Base-by-base conservation (phyloP, 345 rosid genomes). In the Geranium rotundifolium region DNA sequence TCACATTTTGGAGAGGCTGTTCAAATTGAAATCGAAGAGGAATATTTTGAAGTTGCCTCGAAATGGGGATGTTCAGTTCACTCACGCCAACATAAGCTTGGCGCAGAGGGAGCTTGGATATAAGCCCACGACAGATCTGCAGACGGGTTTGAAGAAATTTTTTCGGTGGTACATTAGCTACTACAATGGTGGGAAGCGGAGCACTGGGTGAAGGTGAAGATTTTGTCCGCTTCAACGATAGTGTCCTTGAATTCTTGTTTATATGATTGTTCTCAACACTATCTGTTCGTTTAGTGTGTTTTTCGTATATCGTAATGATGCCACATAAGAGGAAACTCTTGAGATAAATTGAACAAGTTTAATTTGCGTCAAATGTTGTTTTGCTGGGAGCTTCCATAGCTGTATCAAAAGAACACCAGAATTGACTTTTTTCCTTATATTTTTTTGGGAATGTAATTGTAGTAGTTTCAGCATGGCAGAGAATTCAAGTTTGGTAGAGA, bases 61-160 rank as follows among this genome's bases (percentile, higher is more conserved):
- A 63, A 91, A 91, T 73, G 96, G 98, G 15, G 96, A 89, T 75
- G 98, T 91, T 73, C 95, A 73, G 19, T 89, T 76, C 64, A 92
- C 96, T 50, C 98, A 92, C 74, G 98, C 96, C 0, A 92, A 92
- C 65, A 89, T 89, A 63, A 92, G 98, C 71, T 80, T 46, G 57
- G 96, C 98, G 17, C 78, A 80, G 66, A 76, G 75, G 68, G 87
- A 92, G 80, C 81, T 92, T 27, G 85, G 93, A 46, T 92, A 92
- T 75, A 87, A 81, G 72, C 95, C 98, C 5, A 80, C 89, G 14
- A 89, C 95, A 4, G 89, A 92, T 87, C 74, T 92, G 67, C 95
- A 87, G 60, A 79, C 84, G 0, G 98, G 96, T 13, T 72, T 87
- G 83, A 92, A 92, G 89, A 92, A 92, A 64, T 92, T 92, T 19